These are phyloP conservation scores for Cyberlindnera galapagoensis DNA, from an alignment of 805 yeast species.

Conservation along the genomic window DNA sequence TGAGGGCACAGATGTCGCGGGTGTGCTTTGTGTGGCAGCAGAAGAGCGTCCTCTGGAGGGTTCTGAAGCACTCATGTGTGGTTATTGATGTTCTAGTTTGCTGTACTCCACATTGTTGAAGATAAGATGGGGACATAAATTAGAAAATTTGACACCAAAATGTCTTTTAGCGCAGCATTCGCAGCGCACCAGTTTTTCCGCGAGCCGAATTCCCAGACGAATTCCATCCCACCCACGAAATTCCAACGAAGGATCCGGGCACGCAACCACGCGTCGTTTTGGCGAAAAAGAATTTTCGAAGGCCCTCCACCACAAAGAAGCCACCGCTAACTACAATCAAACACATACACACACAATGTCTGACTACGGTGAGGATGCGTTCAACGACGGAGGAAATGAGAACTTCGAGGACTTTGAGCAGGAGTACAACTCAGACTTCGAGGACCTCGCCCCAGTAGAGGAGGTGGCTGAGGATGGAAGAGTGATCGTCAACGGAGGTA, in stretches of 20 bases:
- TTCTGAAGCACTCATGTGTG: neutral
- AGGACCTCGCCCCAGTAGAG: slow-evolving; percentile 31
- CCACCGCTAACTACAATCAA: slow-evolving; percentile 1
- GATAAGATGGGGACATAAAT: too few species aligned
- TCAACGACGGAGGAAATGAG: slow-evolving; percentile 65
- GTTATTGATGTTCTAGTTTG: too few species aligned
- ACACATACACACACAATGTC: slow-evolving; percentile 45
- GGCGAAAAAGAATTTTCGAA: neutral
- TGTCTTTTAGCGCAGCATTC: too few species aligned
- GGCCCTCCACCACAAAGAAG: too few species aligned
- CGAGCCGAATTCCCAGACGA: too few species aligned
- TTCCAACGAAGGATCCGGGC: too few species aligned
- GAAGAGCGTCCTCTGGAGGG: slow-evolving; percentile 3
- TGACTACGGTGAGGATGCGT: slow-evolving; percentile 51
- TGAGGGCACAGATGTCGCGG: slow-evolving; percentile 10
- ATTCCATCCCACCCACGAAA: too few species aligned
- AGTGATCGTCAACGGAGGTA: slow-evolving; percentile 64
- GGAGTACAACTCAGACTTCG: slow-evolving; percentile 76
- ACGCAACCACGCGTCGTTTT: neutral
- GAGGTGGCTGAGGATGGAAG: slow-evolving; percentile 58
- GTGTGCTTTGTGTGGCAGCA: slow-evolving; percentile 5
- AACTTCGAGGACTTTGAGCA: slow-evolving; percentile 78
- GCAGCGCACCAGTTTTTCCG: too few species aligned
- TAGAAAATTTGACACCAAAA: too few species aligned
- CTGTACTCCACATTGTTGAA: too few species aligned